phyloP scores from a whole-genome alignment of 148 eudicot genomes.

The Agrostemma githago region DNA sequence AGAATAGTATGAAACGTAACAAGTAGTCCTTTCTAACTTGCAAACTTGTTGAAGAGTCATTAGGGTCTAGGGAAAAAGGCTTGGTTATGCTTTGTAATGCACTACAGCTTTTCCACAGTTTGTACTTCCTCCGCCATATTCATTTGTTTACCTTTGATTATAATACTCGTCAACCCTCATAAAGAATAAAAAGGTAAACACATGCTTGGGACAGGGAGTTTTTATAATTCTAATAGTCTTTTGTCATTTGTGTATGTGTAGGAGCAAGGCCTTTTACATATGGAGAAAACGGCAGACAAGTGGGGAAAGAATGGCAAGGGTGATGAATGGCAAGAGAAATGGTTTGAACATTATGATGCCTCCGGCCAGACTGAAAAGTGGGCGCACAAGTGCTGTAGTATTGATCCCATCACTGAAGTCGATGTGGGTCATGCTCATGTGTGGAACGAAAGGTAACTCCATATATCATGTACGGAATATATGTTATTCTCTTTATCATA shows the following conservation, averaged over 20 bases:
- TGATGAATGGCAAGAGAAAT: conserved; percentile 82
- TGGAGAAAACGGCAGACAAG: conserved; percentile 89
- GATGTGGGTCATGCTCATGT: conserved; percentile 93
- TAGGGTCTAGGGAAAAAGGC: neutral
- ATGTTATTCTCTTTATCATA: neutral
- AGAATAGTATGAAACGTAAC: neutral
- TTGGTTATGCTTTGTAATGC: conserved; percentile 1
- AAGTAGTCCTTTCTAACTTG: neutral
- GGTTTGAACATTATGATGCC: conserved; percentile 77
- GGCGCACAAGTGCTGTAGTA: conserved; percentile 94
- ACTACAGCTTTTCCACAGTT: neutral
- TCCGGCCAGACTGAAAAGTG: conserved; percentile 86
- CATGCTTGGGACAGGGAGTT: too few relatives aligned
- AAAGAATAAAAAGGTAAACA: too few relatives aligned
- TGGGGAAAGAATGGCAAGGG: conserved; percentile 85
- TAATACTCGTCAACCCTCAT: too few relatives aligned
- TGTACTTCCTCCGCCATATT: neutral
- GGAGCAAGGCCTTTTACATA: conserved; percentile 52
- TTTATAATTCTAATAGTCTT: neutral
- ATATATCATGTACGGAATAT: neutral
- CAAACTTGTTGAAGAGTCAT: neutral
- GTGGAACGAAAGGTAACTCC: conserved; percentile 84
- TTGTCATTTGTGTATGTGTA: conserved; percentile 23
- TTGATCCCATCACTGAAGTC: conserved; percentile 64
- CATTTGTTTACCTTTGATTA: too few relatives aligned